Evolutionary conservation across 2,329 filamentous ascomycete genomes (phyloP).

Genomic region (Elsinoe ampelina): DNA sequence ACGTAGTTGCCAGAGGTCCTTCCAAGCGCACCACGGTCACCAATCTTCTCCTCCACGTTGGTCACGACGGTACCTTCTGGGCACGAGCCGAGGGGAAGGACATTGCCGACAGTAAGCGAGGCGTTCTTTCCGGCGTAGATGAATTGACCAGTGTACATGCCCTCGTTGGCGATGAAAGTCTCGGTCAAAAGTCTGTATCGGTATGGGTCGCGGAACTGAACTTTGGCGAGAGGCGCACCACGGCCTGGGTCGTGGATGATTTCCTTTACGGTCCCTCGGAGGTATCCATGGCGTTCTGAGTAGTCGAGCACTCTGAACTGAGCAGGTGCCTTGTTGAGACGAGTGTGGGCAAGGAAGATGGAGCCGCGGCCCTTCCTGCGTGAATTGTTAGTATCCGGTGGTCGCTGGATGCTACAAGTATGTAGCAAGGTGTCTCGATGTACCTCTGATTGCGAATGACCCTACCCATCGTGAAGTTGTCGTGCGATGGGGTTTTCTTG

Average conservation of each 20-base stretch:
- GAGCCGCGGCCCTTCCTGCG: constrained; percentile 58
- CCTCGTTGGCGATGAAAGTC: constrained; percentile 99
- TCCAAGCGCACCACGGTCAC: constrained; percentile 91
- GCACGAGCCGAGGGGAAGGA: constrained; percentile 87
- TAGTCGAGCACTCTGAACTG: constrained; percentile 97
- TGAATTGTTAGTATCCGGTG: constrained; percentile 13
- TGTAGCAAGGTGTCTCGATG: background rate
- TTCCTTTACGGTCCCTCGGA: constrained; percentile 95
- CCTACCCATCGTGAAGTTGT: constrained; percentile 42
- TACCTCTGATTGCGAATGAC: constrained; percentile 63
- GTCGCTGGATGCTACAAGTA: constrained; percentile 31
- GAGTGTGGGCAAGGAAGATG: constrained; percentile 70
- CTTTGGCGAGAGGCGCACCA: constrained; percentile 94
- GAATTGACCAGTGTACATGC: constrained; percentile 99
- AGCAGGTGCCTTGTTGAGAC: constrained; percentile 88
- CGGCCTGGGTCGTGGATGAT: constrained; percentile 98
- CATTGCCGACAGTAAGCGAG: constrained; percentile 90
- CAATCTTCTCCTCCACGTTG: constrained; percentile 98
- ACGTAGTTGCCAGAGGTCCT: constrained; percentile 99
- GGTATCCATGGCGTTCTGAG: constrained; percentile 71
- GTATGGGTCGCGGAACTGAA: constrained; percentile 97
- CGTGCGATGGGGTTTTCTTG: constrained; percentile 11
- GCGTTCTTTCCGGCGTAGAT: constrained; percentile 99
- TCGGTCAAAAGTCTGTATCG: constrained; percentile 94
- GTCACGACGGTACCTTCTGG: constrained; percentile 98